phyloP scores from a whole-genome alignment of 352 stramenopile species.

The Phytophthora fragariae region DNA sequence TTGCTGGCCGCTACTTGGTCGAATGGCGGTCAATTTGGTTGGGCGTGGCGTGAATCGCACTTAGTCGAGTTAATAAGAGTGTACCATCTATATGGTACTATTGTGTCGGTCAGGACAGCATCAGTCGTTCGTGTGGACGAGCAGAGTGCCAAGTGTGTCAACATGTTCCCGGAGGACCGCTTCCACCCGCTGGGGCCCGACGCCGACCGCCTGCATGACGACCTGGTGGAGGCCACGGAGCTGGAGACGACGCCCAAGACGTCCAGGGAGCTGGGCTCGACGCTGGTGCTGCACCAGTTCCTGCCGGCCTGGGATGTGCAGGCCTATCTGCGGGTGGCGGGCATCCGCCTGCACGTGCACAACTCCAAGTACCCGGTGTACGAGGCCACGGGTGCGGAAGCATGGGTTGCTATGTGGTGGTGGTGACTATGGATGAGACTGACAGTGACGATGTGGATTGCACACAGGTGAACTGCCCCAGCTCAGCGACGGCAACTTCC shows the following conservation, averaged over 20 bases:
- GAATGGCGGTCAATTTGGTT: conserved; percentile 38
- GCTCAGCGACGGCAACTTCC: conserved; percentile 88
- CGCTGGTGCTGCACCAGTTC: conserved; percentile 86
- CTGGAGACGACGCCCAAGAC: conserved; percentile 72
- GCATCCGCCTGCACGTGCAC: conserved; percentile 81
- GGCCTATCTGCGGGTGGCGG: conserved; percentile 83
- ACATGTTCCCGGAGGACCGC: conserved; percentile 80
- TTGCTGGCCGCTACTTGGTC: conserved; percentile 1
- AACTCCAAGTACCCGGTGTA: conserved; percentile 88
- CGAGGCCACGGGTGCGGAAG: conserved; percentile 68
- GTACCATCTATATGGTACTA: conserved; percentile 1
- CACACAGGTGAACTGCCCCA: conserved; percentile 75
- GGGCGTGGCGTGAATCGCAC: conserved; percentile 33
- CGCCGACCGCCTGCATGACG: conserved; percentile 73
- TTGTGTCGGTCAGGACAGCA: neutral
- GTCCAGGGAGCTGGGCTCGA: conserved; percentile 71
- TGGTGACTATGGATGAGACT: neutral
- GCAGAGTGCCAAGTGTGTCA: neutral
- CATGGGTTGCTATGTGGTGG: conserved; percentile 1
- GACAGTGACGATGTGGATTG: neutral
- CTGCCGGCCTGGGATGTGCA: conserved; percentile 86
- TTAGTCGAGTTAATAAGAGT: conserved; percentile 8
- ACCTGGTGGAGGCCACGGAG: conserved; percentile 58
- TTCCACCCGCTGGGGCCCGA: conserved; percentile 83
- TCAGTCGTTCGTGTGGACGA: neutral